Percentiles rank a stretch among this genome's conserved stretches.
These are phyloP conservation scores for Coemansia sp. DNA, from an alignment of 192 early-diverging fungal genomes.

Conservation along the genomic window DNA sequence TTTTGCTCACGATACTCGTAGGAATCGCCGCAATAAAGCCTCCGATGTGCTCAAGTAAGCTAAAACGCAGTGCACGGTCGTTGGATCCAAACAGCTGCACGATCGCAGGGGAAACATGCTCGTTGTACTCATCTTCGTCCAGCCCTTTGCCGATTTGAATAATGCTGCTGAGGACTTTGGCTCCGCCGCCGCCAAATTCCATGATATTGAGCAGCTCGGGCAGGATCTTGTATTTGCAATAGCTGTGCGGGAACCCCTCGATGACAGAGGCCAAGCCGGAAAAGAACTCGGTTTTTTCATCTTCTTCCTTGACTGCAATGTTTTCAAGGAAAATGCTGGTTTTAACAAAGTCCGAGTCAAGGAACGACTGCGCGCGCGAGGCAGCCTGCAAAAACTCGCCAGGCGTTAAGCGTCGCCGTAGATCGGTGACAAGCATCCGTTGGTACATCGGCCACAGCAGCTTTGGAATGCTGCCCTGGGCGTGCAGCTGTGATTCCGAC, in stretches of 20 bases:
- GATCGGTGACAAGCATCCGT: conserved; percentile 59
- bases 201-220: conserved; percentile 84
- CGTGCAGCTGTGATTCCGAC: conserved; percentile 52
- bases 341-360: conserved; percentile 82
- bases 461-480: conserved; percentile 61
- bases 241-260: conserved; percentile 76
- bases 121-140: conserved; percentile 71
- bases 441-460: conserved; percentile 62
- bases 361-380: conserved; percentile 62
- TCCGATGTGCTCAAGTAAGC: conserved; percentile 78
- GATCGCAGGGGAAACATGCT: conserved; percentile 67
- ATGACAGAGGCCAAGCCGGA: conserved; percentile 72
- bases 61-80: conserved; percentile 83
- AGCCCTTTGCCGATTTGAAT: conserved; percentile 79
- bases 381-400: conserved; percentile 70
- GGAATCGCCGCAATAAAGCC: conserved; percentile 69
- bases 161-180: conserved; percentile 74
- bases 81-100: conserved; percentile 83
- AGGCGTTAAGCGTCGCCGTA: conserved; percentile 63
- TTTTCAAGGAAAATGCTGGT: conserved; percentile 87
- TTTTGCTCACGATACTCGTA: conserved; percentile 68
- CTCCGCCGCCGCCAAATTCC: conserved; percentile 74
- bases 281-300: conserved; percentile 83
- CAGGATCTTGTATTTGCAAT: conserved; percentile 89
- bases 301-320: conserved; percentile 84